phyloP scores from a whole-genome alignment of 805 yeast species.

The Kazachstania kunashirensis region DNA sequence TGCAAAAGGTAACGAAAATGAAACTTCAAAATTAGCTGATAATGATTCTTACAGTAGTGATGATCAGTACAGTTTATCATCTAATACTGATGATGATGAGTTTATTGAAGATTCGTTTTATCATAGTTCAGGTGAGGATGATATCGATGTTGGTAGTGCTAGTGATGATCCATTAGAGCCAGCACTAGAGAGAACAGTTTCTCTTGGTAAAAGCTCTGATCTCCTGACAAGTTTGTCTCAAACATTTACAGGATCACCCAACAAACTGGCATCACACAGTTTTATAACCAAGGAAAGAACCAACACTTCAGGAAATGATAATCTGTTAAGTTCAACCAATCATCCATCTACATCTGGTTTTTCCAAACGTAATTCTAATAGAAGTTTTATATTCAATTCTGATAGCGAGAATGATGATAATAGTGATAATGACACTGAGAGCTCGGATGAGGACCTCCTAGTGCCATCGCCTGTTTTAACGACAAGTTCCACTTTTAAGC shows the following conservation, averaged over 20 bases:
- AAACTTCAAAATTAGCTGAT: neutral
- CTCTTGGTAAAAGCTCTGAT: conserved; percentile 21
- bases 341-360: conserved; percentile 7
- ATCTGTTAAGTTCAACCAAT: conserved; percentile 1
- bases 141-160: conserved; percentile 8
- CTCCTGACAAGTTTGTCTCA: conserved; percentile 23
- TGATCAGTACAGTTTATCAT: conserved; percentile 11
- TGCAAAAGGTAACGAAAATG: neutral
- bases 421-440: conserved; percentile 5
- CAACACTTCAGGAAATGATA: conserved; percentile 7
- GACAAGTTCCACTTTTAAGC: neutral
- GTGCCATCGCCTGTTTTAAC: neutral
- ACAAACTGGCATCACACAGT: conserved; percentile 16
- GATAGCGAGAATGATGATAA: conserved; percentile 24
- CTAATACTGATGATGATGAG: conserved; percentile 14
- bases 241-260: conserved; percentile 12
- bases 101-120: conserved; percentile 20
- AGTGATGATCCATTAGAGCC: conserved; percentile 5
- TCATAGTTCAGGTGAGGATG: conserved; percentile 19
- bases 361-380: conserved; percentile 13
- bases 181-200: conserved; percentile 19
- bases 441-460: neutral
- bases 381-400: conserved; percentile 25
- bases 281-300: conserved; percentile 26
- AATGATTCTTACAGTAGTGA: conserved; percentile 5